Percentiles rank a stretch among this genome's conserved stretches.
phyloP scores from a whole-genome alignment of 2,329 filamentous ascomycete genomes.

The Alternaria solani region DNA sequence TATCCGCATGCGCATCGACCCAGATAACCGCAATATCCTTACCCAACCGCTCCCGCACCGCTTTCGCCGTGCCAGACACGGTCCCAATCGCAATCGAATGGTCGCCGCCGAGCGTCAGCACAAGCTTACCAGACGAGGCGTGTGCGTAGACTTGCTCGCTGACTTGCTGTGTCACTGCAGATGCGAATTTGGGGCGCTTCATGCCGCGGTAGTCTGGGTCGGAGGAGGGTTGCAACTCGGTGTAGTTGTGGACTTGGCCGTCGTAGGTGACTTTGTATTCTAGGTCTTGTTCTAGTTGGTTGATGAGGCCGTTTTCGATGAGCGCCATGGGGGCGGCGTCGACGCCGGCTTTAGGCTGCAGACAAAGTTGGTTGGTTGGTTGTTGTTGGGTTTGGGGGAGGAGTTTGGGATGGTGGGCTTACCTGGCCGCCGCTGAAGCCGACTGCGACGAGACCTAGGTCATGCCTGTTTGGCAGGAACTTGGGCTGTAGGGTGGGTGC shows the following conservation, averaged over 20 bases:
- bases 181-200: constrained; percentile 91
- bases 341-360: constrained; percentile 85
- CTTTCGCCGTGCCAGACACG: constrained; percentile 85
- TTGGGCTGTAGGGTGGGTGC: constrained; percentile 69
- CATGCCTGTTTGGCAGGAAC: constrained; percentile 80
- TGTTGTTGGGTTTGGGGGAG: not conserved
- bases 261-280: constrained; percentile 90
- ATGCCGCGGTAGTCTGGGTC: constrained; percentile 89
- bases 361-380: constrained; percentile 4
- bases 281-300: constrained; percentile 82
- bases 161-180: constrained; percentile 81
- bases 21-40: constrained; percentile 94
- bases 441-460: constrained; percentile 91
- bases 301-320: constrained; percentile 85
- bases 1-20: constrained; percentile 98
- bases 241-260: constrained; percentile 80
- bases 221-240: constrained; percentile 71
- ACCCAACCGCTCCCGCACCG: constrained; percentile 80
- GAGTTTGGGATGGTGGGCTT: constrained; percentile 41
- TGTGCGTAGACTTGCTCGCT: constrained; percentile 87
- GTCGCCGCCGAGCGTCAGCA: constrained; percentile 93
- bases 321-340: constrained; percentile 90
- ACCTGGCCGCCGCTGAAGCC: constrained; percentile 97
- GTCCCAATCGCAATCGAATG: constrained; percentile 97
- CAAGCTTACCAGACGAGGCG: constrained; percentile 81